A percentile compares a stretch with the other conserved stretches of the same genome.
phyloP scores from a whole-genome alignment of 2,329 filamentous ascomycete genomes.

The Curvularia eragrostidis region DNA sequence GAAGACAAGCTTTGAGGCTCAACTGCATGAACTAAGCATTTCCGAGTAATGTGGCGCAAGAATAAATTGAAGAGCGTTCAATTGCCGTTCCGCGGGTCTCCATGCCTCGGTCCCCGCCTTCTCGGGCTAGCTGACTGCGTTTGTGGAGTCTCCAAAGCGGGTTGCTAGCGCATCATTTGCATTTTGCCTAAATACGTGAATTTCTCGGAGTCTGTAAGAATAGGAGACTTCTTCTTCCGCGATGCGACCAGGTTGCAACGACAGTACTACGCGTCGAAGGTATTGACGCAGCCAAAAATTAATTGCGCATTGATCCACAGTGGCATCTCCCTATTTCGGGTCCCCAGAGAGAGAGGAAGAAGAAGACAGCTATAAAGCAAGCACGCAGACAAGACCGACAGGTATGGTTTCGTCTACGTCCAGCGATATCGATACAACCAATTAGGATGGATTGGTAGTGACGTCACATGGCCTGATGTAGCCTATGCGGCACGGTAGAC shows the following conservation, averaged over 20 bases:
- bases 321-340: neutral
- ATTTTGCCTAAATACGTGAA: slow-evolving; percentile 11
- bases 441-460: neutral
- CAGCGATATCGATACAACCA: neutral
- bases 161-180: slow-evolving; percentile 4
- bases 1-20: neutral
- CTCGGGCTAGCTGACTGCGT: neutral
- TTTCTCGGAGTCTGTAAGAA: neutral
- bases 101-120: slow-evolving; percentile 1
- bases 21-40: neutral
- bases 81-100: slow-evolving; percentile 6
- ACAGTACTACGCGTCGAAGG: neutral
- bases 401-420: neutral
- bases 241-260: neutral
- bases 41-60: neutral
- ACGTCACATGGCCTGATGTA: neutral
- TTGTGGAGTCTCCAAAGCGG: slow-evolving; percentile 14
- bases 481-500: neutral
- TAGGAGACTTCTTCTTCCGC: neutral
- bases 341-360: neutral
- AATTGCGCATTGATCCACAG: neutral
- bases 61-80: slow-evolving; percentile 1
- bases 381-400: neutral
- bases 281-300: neutral
- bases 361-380: neutral